A percentile compares a stretch with the other conserved stretches of the same genome.
Conservation (phyloP, 106 monocot genomes). For the Apostasia shenzhenica region DNA sequence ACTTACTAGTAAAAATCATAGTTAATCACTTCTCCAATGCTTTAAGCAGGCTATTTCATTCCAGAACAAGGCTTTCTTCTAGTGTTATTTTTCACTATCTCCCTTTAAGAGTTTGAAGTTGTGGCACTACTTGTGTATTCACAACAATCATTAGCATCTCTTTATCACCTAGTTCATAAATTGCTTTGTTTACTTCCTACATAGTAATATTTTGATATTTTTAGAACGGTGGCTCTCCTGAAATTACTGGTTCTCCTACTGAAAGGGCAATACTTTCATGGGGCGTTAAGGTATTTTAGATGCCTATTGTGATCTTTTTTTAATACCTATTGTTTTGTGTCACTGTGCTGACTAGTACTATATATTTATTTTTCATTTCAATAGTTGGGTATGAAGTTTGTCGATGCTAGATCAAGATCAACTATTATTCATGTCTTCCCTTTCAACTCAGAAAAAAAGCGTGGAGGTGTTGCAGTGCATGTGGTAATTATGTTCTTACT, state of each 20-base stretch:
- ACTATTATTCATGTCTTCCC: slow-evolving; percentile 69
- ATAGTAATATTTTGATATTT: not conserved
- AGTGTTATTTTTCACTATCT: not conserved
- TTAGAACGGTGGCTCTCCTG: slow-evolving; percentile 62
- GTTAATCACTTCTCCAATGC: too few species aligned
- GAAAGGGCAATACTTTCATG: slow-evolving; percentile 89
- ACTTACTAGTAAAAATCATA: too few species aligned
- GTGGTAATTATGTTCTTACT: slow-evolving; percentile 31
- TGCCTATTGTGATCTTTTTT: not conserved
- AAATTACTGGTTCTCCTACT: slow-evolving; percentile 86
- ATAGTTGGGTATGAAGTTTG: slow-evolving; percentile 89
- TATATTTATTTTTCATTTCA: slow-evolving; percentile 1
- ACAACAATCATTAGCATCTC: not conserved
- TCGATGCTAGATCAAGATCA: slow-evolving; percentile 51
- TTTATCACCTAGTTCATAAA: not conserved
- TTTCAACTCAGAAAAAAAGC: slow-evolving; percentile 97
- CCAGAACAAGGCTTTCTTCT: not conserved
- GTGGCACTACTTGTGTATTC: not conserved
- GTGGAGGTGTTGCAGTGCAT: slow-evolving; percentile 80
- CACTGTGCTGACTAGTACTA: not conserved
- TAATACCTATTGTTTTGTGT: not conserved
- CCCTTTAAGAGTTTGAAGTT: too few species aligned
- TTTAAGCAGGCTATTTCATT: too few species aligned
- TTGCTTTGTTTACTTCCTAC: not conserved
- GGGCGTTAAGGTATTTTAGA: slow-evolving; percentile 62